Evolutionary conservation across 2,329 filamentous ascomycete species (phyloP).

Genomic region (Fonsecaea pedrosoi): DNA sequence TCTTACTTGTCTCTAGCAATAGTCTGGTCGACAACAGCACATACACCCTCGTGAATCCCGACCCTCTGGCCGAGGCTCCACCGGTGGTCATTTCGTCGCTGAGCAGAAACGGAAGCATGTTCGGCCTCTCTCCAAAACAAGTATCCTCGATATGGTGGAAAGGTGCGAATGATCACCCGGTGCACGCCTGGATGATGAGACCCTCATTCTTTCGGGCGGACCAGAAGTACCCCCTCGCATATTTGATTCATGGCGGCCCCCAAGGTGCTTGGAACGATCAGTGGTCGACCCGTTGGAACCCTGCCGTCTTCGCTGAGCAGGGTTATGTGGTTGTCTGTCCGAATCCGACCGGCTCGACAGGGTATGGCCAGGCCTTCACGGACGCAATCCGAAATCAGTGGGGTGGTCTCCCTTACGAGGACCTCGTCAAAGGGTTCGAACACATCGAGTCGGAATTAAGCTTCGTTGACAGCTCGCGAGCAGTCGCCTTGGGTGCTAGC

Average conservation of each 20-base stretch:
- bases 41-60: conserved; percentile 51
- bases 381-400: conserved; percentile 60
- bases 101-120: conserved; percentile 46
- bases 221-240: conserved; percentile 61
- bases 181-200: conserved; percentile 57
- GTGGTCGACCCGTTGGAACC: conserved; percentile 63
- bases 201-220: conserved; percentile 54
- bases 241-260: conserved; percentile 62
- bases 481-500: conserved; percentile 60
- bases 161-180: conserved; percentile 52
- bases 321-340: conserved; percentile 67
- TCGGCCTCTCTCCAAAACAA: conserved; percentile 52
- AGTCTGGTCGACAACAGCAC: conserved; percentile 54
- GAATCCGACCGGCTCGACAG: conserved; percentile 64
- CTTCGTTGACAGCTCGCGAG: conserved; percentile 61
- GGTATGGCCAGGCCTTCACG: conserved; percentile 63
- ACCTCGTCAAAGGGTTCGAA: conserved; percentile 62
- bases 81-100: conserved; percentile 49
- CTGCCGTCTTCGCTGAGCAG: conserved; percentile 64
- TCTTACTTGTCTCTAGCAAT: conserved; percentile 52
- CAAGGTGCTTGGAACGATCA: conserved; percentile 60
- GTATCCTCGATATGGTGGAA: conserved; percentile 56
- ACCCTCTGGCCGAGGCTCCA: conserved; percentile 35
- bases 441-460: conserved; percentile 58
- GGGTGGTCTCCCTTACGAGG: conserved; percentile 62